Evolutionary conservation across 2,329 filamentous ascomycete genomes (phyloP), one percentile per base, ranked within the genome.

Genomic region (Biscogniauxia mediterranea): DNA sequence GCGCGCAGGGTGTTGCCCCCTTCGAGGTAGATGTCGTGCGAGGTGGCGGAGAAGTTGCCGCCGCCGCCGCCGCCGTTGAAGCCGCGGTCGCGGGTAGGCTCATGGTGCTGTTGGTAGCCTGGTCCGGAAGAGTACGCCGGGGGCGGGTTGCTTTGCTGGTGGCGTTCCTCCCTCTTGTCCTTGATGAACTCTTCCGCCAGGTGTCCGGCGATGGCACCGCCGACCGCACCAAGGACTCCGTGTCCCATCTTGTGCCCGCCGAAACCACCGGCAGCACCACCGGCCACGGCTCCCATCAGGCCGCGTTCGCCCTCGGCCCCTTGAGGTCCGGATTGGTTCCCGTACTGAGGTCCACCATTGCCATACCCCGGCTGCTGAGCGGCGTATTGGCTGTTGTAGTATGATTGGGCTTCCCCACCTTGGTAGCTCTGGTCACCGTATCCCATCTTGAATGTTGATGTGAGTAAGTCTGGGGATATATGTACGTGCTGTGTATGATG

Each of bases 191-290:
- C 78, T 61, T 80, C 73, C 13, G 77, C 58, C 65, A 80, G 78
- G 67, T 78, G 75, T 2, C 78, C 78, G 2, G 75, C 75, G 42
- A 80, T 70, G 11, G 78, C 78, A 13, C 78, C 78, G 4, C 71
- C 77, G 6, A 80, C 58, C 6, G 73, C 77, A 9, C 78, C 78
- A n/a, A 80, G 65, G 7, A 79, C 57, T 57, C 72, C 72, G 58
- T 73, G 73, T 21, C 78, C 77, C 46, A 80, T 64, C 63, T 77
- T 77, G 68, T 77, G 67, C 3, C 77, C 78, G 11, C 77, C 78
- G 26, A 76, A 75, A 1, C 71, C 78, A 17, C 78, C 78, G 46
- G 76, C 78, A 0, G 76, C 73, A 49, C 74, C 78, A 5, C 78
- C 78, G 17, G 74, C 77, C 3, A 79, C 59, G 1, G 75, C 77